Conservation (phyloP, 169 alveolate species). For the Eimeria tenella region DNA sequence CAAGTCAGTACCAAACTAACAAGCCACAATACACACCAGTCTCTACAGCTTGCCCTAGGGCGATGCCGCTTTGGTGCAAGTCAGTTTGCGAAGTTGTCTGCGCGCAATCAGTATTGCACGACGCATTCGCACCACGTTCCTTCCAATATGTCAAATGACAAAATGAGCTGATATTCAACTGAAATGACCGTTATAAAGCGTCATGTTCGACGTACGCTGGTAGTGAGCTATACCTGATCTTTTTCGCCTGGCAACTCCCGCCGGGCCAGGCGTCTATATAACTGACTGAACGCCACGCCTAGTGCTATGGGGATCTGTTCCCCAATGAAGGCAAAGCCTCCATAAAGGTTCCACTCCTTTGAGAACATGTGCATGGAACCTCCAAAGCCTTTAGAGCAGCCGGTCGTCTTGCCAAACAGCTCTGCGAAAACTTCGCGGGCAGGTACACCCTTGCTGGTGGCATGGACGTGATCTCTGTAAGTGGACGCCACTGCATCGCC, state of each 20-base stretch:
- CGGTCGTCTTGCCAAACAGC: conserved; percentile 90
- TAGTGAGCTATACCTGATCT: conserved; percentile 16
- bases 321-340: conserved; percentile 94
- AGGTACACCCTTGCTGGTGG: conserved; percentile 90
- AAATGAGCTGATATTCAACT: no score
- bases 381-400: conserved; percentile 92
- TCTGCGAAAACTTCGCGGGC: conserved; percentile 91
- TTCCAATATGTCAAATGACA: no score
- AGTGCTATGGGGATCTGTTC: conserved; percentile 89
- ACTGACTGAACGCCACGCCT: conserved; percentile 84
- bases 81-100: no score
- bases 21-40: no score
- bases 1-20: not conserved
- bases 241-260: conserved; percentile 66
- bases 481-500: conserved; percentile 92
- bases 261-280: conserved; percentile 79
- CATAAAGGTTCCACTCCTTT: conserved; percentile 87
- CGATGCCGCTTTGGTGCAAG: no score
- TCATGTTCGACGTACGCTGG: not conserved
- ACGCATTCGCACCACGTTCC: no score
- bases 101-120: no score
- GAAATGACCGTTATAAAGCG: no score
- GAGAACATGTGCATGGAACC: conserved; percentile 95
- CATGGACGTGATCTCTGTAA: conserved; percentile 93
- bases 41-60: no score